Conservation (phyloP, 345 rosid species). For the Ceriops tagal region DNA sequence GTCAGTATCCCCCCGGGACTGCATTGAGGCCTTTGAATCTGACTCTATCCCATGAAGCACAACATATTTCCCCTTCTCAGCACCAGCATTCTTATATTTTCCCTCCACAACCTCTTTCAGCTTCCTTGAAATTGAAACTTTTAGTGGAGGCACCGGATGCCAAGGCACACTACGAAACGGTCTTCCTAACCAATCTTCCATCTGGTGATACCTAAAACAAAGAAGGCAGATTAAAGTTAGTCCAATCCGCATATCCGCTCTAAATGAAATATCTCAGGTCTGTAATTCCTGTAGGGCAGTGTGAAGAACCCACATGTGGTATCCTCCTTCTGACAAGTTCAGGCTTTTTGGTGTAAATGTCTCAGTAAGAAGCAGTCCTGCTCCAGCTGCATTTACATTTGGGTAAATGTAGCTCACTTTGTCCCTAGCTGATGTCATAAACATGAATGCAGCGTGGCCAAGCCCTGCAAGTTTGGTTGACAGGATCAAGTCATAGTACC, state of each 20-base stretch:
- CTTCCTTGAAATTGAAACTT: constrained; percentile 75
- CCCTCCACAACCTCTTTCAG: constrained; percentile 68
- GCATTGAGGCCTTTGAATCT: constrained; percentile 96
- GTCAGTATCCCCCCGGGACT: constrained; percentile 73
- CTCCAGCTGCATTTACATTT: constrained; percentile 92
- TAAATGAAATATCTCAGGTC: neutral
- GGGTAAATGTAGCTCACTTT: constrained; percentile 86
- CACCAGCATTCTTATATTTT: constrained; percentile 69
- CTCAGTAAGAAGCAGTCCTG: constrained; percentile 72
- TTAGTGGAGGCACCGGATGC: constrained; percentile 57
- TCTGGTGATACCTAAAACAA: constrained; percentile 68
- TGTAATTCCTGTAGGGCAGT: neutral
- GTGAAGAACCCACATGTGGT: constrained; percentile 53
- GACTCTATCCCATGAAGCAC: constrained; percentile 92
- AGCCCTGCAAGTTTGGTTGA: constrained; percentile 91
- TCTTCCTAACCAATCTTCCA: constrained; percentile 82
- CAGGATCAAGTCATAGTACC: constrained; percentile 91
- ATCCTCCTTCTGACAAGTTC: constrained; percentile 80
- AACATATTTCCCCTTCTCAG: constrained; percentile 67
- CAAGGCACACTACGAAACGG: constrained; percentile 78
- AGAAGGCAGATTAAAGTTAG: neutral
- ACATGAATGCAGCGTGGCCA: constrained; percentile 87
- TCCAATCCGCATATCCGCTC: too few relatives aligned
- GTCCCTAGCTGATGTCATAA: constrained; percentile 82
- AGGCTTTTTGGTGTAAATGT: constrained; percentile 58